A percentile compares a stretch with the other conserved stretches of the same genome.
phyloP scores from a whole-genome alignment of 371 early-diverging fungal species.

The Capniomyces stellatus region DNA sequence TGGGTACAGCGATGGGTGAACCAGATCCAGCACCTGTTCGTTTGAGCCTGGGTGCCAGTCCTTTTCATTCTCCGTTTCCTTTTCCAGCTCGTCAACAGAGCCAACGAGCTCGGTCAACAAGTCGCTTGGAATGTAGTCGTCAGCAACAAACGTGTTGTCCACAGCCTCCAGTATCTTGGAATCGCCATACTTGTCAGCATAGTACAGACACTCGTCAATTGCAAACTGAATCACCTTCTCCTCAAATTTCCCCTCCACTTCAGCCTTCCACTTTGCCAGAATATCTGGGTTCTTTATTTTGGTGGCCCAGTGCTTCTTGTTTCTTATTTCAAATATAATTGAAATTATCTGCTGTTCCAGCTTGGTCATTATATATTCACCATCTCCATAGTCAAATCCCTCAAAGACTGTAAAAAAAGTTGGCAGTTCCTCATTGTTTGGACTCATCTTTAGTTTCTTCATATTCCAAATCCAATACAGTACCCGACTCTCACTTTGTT shows the following conservation, averaged over 20 bases:
- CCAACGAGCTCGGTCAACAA: slow-evolving; percentile 9
- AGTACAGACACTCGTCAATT: neutral
- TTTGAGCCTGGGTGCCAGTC: slow-evolving; percentile 36
- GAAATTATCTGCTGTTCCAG: slow-evolving; percentile 11
- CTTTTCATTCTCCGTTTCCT: slow-evolving; percentile 16
- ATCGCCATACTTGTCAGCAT: neutral
- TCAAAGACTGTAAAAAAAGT: neutral
- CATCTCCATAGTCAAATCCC: neutral
- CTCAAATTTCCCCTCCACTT: slow-evolving; percentile 2
- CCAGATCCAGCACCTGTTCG: slow-evolving; percentile 34
- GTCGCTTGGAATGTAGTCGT: slow-evolving; percentile 13
- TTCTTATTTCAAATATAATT: slow-evolving; percentile 21
- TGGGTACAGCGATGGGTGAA: slow-evolving; percentile 39
- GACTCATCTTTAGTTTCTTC: too few relatives aligned
- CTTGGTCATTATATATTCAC: neutral
- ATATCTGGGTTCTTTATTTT: slow-evolving; percentile 20
- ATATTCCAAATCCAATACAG: too few relatives aligned
- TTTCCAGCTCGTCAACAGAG: slow-evolving; percentile 16
- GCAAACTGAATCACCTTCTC: neutral
- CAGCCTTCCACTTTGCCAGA: slow-evolving; percentile 18
- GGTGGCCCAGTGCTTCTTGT: slow-evolving; percentile 25
- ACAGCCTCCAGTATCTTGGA: slow-evolving; percentile 10
- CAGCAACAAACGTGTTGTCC: slow-evolving; percentile 24
- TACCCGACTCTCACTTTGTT: too few relatives aligned
- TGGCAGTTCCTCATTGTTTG: neutral